Base-by-base conservation (phyloP, 495 filamentous ascomycete species). In the Echria macrotheca region DNA sequence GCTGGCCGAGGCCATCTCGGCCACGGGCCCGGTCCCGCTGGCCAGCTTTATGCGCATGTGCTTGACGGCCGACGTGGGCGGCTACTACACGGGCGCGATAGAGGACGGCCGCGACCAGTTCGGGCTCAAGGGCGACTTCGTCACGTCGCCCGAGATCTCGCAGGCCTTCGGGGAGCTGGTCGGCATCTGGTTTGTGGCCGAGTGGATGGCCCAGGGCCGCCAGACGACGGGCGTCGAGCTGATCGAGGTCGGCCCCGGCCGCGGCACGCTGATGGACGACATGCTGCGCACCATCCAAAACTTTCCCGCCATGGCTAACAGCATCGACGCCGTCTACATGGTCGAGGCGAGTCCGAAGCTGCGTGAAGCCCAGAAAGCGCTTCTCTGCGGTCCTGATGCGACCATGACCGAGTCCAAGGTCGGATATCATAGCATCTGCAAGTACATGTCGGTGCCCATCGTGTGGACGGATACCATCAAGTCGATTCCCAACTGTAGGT, bases 11-110 rank as follows among this genome's bases (percentile, higher is more conserved):
- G 89, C 89, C 24, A 93, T 97, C 57, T 81, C 82, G 53, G 74
- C 77, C 44, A 96, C 91, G 12, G 93, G 93, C 2, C 93, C 93
- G 4, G 83, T 96, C 32, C 85, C 93, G 4, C 80, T 98, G 44
- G 91, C 93, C 19, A 79, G 86, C 29, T 98, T 89, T 67, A 98
- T 98, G 93, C 90, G 93, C 60, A 93, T 96, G 82, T 96, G 91
- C 64, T 82, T 98, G 54, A 96, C 91, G 11, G 85, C 85, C 10
- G 84, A 89, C 42, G 72, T 85, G n/a, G 89, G 87, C 47, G 93
- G 93, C 36, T 98, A 98, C 72, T 98, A 98, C 69, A 96, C 89
- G 4, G 78, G 84, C 2, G 78, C 77, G 25, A 70, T 77, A 28
- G 71, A 73, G 47, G 63, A 75, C 41, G 81, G 72, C 19, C 75